Evolutionary conservation across 2,329 filamentous ascomycete species (phyloP).

Genomic region (Claviceps humidiphila): DNA sequence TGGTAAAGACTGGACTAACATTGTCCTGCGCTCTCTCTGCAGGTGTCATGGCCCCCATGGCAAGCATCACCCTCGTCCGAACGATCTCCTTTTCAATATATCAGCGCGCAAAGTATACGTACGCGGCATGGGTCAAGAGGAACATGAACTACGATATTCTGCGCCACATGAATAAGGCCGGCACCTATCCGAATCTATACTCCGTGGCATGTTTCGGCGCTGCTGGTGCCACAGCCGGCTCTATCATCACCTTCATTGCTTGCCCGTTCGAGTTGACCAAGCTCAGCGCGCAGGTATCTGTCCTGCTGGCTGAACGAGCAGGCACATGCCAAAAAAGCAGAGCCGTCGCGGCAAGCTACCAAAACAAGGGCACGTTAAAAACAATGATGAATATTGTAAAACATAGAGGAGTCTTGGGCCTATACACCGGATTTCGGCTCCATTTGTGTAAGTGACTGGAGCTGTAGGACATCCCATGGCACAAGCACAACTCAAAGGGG

Average conservation of each 20-base stretch:
- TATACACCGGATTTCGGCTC: conserved; percentile 70
- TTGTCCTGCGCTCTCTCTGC: conserved; percentile 1
- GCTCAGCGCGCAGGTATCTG: conserved; percentile 72
- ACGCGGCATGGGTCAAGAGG: conserved; percentile 55
- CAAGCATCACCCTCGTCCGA: conserved; percentile 63
- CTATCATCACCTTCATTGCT: conserved; percentile 65
- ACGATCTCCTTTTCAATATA: conserved; percentile 73
- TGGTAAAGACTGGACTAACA: neutral
- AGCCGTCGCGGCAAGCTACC: conserved; percentile 53
- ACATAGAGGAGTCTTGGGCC: conserved; percentile 56
- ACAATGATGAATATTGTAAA: conserved; percentile 67
- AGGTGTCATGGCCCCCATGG: conserved; percentile 71
- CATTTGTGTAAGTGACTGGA: conserved; percentile 53
- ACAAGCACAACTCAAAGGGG: neutral
- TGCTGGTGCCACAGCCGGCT: conserved; percentile 67
- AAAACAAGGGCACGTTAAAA: conserved; percentile 63
- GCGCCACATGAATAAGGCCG: conserved; percentile 55
- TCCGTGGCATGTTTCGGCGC: conserved; percentile 65
- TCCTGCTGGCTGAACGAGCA: conserved; percentile 48
- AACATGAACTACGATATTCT: conserved; percentile 59
- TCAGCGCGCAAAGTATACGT: conserved; percentile 59
- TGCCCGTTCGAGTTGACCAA: conserved; percentile 89
- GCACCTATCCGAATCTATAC: conserved; percentile 58
- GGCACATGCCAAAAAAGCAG: conserved; percentile 32
- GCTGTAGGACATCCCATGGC: no score